phyloP scores from a whole-genome alignment of 169 alveolate genomes.

The Plasmodium vinckei region DNA sequence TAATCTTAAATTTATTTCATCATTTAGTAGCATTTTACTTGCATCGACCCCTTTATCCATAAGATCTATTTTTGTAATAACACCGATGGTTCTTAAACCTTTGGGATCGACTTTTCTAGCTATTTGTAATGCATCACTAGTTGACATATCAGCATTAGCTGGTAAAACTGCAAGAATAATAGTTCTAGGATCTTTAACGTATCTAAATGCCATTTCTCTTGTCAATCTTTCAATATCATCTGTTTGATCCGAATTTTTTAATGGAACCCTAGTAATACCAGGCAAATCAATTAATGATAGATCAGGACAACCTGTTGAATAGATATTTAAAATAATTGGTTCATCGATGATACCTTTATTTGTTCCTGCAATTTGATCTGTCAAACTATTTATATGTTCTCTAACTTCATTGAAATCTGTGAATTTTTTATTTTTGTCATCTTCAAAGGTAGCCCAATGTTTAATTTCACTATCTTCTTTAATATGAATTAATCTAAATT shows the following conservation, averaged over 20 bases:
- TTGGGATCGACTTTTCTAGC: slow-evolving; percentile 97
- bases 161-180: slow-evolving; percentile 97
- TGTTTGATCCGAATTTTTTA: slow-evolving; percentile 96
- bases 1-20: slow-evolving; percentile 95
- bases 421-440: slow-evolving; percentile 85
- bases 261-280: slow-evolving; percentile 98
- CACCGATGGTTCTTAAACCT: slow-evolving; percentile 97
- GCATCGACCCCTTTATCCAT: slow-evolving; percentile 99
- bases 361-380: slow-evolving; percentile 93
- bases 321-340: slow-evolving; percentile 97
- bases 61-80: slow-evolving; percentile 96
- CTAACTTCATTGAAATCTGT: slow-evolving; percentile 94
- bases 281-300: slow-evolving; percentile 98
- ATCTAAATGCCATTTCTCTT: slow-evolving; percentile 93
- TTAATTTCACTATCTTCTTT: slow-evolving; percentile 83
- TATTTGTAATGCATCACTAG: slow-evolving; percentile 97
- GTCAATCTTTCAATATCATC: slow-evolving; percentile 96
- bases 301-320: slow-evolving; percentile 97
- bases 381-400: slow-evolving; percentile 90
- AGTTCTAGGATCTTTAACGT: slow-evolving; percentile 96
- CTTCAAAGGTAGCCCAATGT: slow-evolving; percentile 86
- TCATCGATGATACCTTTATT: slow-evolving; percentile 97
- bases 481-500: slow-evolving; percentile 93
- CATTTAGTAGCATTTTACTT: slow-evolving; percentile 94
- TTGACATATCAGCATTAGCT: slow-evolving; percentile 98